These are phyloP conservation scores for Ophiostoma fasciatum DNA, from an alignment of 2,329 filamentous ascomycete genomes.

Conservation along the genomic window DNA sequence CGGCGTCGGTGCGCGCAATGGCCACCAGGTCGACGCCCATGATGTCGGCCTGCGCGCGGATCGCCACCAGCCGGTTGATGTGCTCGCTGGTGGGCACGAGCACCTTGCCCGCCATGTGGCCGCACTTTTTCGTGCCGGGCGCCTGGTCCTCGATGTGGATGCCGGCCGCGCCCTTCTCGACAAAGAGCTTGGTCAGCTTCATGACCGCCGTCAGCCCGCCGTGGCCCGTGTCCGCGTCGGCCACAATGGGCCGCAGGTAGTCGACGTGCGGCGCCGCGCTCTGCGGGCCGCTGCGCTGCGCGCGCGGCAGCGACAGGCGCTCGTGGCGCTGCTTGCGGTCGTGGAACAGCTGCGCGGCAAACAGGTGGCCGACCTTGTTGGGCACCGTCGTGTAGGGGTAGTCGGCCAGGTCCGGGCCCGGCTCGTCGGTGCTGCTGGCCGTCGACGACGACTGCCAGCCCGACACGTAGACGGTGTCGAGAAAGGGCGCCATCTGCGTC, in stretches of 20 bases:
- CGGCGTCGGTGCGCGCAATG: slow-evolving; percentile 89
- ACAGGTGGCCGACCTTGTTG: slow-evolving; percentile 94
- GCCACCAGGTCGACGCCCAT: slow-evolving; percentile 89
- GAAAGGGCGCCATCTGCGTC: slow-evolving; percentile 97
- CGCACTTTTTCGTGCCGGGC: slow-evolving; percentile 97
- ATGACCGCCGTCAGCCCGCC: slow-evolving; percentile 96
- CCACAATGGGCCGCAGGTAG: slow-evolving; percentile 90
- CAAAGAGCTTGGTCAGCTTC: slow-evolving; percentile 97
- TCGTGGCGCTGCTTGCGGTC: slow-evolving; percentile 98
- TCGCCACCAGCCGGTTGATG: slow-evolving; percentile 93
- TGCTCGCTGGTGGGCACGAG: slow-evolving; percentile 94
- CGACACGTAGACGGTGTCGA: slow-evolving; percentile 97
- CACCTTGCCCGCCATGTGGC: slow-evolving; percentile 98
- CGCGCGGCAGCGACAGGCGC: slow-evolving; percentile 61
- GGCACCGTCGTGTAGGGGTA: slow-evolving; percentile 97
- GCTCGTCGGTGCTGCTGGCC: slow-evolving; percentile 86
- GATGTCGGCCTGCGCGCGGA: slow-evolving; percentile 94
- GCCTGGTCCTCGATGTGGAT: slow-evolving; percentile 99
- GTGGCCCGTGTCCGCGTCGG: slow-evolving; percentile 93
- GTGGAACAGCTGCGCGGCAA: slow-evolving; percentile 98
- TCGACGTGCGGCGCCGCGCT: slow-evolving; percentile 75
- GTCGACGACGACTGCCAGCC: slow-evolving; percentile 98
- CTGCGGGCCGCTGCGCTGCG: slow-evolving; percentile 44
- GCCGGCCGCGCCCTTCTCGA: slow-evolving; percentile 91
- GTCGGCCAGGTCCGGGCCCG: slow-evolving; percentile 92